Base-by-base conservation (phyloP, 2,329 filamentous ascomycete genomes). In the Pleoardoris graminearum region DNA sequence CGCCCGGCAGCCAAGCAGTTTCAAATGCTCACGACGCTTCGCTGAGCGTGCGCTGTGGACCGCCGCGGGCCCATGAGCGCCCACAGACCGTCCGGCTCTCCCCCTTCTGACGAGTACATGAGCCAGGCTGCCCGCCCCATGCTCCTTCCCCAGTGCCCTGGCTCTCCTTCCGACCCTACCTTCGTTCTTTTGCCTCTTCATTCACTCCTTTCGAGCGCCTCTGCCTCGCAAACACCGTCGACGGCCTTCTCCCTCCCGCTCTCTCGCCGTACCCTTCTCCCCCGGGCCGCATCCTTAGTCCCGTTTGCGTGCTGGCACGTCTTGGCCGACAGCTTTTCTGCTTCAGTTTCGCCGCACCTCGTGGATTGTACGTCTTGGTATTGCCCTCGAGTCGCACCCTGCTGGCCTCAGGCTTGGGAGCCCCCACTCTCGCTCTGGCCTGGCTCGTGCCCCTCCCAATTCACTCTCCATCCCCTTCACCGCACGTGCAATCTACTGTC, bases 271-370 rank as follows among this genome's bases (percentile, higher is more conserved):
- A 50, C 48, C 48, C 50, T 58, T 61, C 50, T 60, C 58, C 51
- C 47, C 50, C 54, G 43, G 49, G 50, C 57, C 57, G 51, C 51
- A 58, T 53, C 60, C 60, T 58, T 54, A 57, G 61, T 59, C 51
- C 54, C 47, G 35, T 50, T 52, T 57, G 33, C 66, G 70, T 73
- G 69, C 70, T 71, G 70, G 69, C 69, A 72, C 70, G 68, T 69
- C 68, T 71, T 71, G 68, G 66, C 68, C 62, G 55, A 59, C 67
- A 67, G 60, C 57, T 54, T 56, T 65, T 58, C 55, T 57, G 61
- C 61, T 58, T 60, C 64, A 61, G 59, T 62, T 58, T 65, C 53
- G 53, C 53, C 53, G 47, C 52, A 51, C 48, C 48, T 54, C 63
- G 61, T 71, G 62, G 60, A 69, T 27, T 65, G 70, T 73, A 66